Evolutionary conservation across 768 basidiomycete genomes (phyloP).

Genomic region (Rhodotorula kratochvilovae): DNA sequence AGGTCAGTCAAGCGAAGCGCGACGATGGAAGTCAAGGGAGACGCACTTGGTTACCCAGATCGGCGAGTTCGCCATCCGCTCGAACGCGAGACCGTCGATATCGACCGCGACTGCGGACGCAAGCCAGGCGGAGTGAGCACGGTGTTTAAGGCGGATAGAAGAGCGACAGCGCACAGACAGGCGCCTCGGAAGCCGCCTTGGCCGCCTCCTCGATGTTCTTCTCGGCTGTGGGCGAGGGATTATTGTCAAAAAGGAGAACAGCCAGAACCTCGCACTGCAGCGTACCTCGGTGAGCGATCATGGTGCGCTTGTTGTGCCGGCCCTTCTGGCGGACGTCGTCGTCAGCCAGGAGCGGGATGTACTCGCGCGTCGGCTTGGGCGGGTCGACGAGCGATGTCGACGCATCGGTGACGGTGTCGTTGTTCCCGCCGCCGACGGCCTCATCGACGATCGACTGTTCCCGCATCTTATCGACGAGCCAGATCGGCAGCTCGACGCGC

Average conservation of each 20-base stretch:
- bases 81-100: slow-evolving; percentile 33
- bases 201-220: slow-evolving; percentile 31
- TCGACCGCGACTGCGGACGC: slow-evolving; percentile 28
- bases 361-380: slow-evolving; percentile 12
- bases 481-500: slow-evolving; percentile 30
- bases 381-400: slow-evolving; percentile 14
- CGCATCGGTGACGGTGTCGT: background rate
- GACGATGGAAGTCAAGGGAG: fast-evolving
- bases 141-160: too few relatives aligned
- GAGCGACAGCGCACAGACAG: slow-evolving; percentile 19
- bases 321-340: slow-evolving; percentile 35
- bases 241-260: background rate
- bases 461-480: slow-evolving; percentile 34
- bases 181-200: slow-evolving; percentile 24
- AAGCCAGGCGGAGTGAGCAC: background rate
- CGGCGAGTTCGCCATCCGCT: slow-evolving; percentile 20
- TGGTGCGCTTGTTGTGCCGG: slow-evolving; percentile 28
- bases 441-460: slow-evolving; percentile 33
- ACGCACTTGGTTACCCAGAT: slow-evolving; percentile 34
- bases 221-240: slow-evolving; percentile 10
- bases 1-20: background rate
- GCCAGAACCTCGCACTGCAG: too few relatives aligned
- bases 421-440: slow-evolving; percentile 10
- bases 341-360: slow-evolving; percentile 26
- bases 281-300: slow-evolving; percentile 22